Base-by-base conservation (phyloP, 2,329 filamentous ascomycete species). In the Fusarium brachygibbosum region DNA sequence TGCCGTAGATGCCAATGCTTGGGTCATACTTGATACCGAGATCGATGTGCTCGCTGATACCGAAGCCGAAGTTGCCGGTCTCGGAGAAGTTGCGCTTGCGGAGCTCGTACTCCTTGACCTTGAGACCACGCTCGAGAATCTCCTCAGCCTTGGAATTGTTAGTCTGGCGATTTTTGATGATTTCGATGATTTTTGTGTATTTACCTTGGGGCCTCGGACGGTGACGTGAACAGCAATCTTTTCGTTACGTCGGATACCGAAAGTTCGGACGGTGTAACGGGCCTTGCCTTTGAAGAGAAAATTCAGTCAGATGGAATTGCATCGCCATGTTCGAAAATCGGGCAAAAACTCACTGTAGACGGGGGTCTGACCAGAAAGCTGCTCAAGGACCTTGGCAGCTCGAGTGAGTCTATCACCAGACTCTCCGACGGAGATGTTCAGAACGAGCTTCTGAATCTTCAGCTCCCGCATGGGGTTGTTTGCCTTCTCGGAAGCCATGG, bases 51-150 rank as follows among this genome's bases (percentile, higher is more conserved):
- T 99, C 96, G 87, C 89, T 94, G 89, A 99, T 99, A 88, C 96
- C 96, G 90, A 99, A 99, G 78, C 96, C 96, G 84, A 99, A 99
- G 92, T 98, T 97, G 83, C 96, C 96, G 76, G 95, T 98, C 90
- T 97, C 93, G 82, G 91, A 95, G 92, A 99, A 99, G 93, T 99
- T 99, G 86, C 93, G 92, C 91, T 96, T 97, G 87, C 93, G 92
- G 80, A 99, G 89, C 86, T 99, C 96, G 88, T 99, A 99, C 88
- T 99, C 96, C 94, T 99, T 99, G 91, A 99, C 96, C 92, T 99
- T 99, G 83, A 99, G 92, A 83, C 96, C 96, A 90, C 96, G 95
- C 93, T 99, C 96, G 82, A 99, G 92, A 81, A 99, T 99, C 87
- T 99, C 96, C 90, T 99, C 96, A 72, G 96, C 96, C 92, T 89